Evolutionary conservation across 331 rosid genomes (phyloP), one percentile per base, ranked within the genome.

Genomic region (Pyracantha coccinea): DNA sequence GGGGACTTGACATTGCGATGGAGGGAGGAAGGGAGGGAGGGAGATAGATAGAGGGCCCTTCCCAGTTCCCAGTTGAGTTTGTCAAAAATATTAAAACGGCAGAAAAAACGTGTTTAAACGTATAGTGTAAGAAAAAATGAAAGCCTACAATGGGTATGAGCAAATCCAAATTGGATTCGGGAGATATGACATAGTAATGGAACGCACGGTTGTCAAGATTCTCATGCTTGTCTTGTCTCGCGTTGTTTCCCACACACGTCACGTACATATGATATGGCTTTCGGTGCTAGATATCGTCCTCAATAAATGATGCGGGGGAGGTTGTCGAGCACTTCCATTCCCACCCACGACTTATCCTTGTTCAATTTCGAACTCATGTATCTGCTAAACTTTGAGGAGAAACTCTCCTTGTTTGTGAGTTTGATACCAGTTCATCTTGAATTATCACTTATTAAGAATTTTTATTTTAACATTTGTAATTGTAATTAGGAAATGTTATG

Each of bases 171-270:
- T 44, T 45, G 73, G 73, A 68, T 45, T 25, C 11, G 2, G 38
- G 73, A 45, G 59, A 68, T 68, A 24, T 8, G 14, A 23, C 35
- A 5, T 66, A 41, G 21, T 23, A 44, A 24, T 44, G 38, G 38
- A 68, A 45, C 25, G 8, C 29, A 14, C 17, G 32, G 5, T 68
- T 27, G 73, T 68, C 73, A 68, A 68, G 32, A 68, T 68, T 68
- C 60, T 68, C 73, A 68, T 45, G 73, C 73, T 17, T 27, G 10
- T 29, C 47, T 68, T 45, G 73, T 68, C 73, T 68, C 59, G 54
- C 4, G 15, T 3, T 67, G 28, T 67, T 24, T 24, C 21, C 57
- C 57, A 44, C 72, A 41, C 72, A 44, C 3, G 16, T 68, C 54
- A 20, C 55, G 4, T 41, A 53, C 12, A n/a, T n/a, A 32, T 66